Conservation (phyloP, 164 flowering plant genomes). For the Liriodendron chinense region DNA sequence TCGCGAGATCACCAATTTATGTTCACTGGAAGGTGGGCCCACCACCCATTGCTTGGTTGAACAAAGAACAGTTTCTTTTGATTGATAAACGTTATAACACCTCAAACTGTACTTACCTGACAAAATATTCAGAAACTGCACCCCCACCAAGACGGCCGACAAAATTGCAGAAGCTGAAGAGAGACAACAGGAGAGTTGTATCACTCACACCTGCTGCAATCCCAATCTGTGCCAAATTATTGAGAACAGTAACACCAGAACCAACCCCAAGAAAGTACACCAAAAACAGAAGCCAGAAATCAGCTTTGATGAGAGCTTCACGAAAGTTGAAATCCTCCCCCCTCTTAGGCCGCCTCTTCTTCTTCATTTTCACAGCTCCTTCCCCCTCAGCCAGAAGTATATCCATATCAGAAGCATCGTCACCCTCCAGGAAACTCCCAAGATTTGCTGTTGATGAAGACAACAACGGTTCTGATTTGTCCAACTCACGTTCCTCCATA, state of each 20-base stretch:
- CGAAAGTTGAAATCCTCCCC: constrained; percentile 80
- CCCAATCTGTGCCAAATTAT: constrained; percentile 90
- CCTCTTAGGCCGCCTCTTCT: constrained; percentile 71
- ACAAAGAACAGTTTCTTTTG: neutral
- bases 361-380: constrained; percentile 80
- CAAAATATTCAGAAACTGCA: constrained; percentile 74
- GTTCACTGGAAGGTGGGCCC: neutral
- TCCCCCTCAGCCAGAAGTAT: constrained; percentile 88
- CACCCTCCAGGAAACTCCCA: constrained; percentile 48
- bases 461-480: constrained; percentile 48
- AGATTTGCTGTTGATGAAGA: constrained; percentile 51
- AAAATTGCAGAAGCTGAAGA: constrained; percentile 88
- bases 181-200: constrained; percentile 63
- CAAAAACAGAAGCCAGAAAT: constrained; percentile 92
- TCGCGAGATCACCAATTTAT: too few relatives aligned
- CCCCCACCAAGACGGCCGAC: constrained; percentile 93
- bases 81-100: neutral
- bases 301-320: constrained; percentile 79
- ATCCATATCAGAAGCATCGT: constrained; percentile 54
- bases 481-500: constrained; percentile 29
- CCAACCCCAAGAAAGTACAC: constrained; percentile 85
- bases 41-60: neutral
- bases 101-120: constrained; percentile 44
- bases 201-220: constrained; percentile 61
- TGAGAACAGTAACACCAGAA: constrained; percentile 88